Base-by-base conservation (phyloP, 768 basidiomycete species). In the Suillus americanus region DNA sequence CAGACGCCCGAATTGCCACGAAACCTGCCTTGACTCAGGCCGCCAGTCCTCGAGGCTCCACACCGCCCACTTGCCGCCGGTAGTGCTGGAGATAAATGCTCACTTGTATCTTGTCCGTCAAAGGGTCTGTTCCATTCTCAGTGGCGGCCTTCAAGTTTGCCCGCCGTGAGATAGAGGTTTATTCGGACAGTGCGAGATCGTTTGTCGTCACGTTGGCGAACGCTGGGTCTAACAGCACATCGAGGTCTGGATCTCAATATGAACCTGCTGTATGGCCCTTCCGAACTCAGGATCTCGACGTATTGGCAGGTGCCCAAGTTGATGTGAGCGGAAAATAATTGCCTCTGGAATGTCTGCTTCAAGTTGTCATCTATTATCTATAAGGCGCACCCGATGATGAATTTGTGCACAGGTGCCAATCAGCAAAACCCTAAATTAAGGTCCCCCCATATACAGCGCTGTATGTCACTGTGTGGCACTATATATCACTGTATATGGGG, bases 1-100 rank as follows among this genome's bases (percentile, higher is more conserved):
- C 87, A 51, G 94, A 94, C 85, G 93, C 95, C 96, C 96, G 97
- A 50, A 88, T 80, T 16, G 84, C 63, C 76, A 95, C 92, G 68
- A 95, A 77, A 0, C 73, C 74, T 1, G 82, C 83, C 9, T 89
- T 83, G 65, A 82, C 67, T 65, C 84, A n/a, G n/a, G n/a, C n/a
- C n/a, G n/a, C n/a, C n/a, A 86, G 67, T 93, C 90, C 8, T 82
- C 79, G 38, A 79, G 73, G 16, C 75, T 77, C 89, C 89, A 92
- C 61, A 72, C 73, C 51, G 60, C 72, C 71, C 65, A 82, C 67
- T 78, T 75, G 76, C 62, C 78, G 71, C 62, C 71, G 25, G 62
- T 82, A 86, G 69, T 87, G 87, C 62, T 83, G 72, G 33, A 82
- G 65, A 65, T 86, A 85, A 53, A 80, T 66, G 43, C 64, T 64